Conservation (phyloP, 129 eudicot genomes). For the Mikania micrantha region DNA sequence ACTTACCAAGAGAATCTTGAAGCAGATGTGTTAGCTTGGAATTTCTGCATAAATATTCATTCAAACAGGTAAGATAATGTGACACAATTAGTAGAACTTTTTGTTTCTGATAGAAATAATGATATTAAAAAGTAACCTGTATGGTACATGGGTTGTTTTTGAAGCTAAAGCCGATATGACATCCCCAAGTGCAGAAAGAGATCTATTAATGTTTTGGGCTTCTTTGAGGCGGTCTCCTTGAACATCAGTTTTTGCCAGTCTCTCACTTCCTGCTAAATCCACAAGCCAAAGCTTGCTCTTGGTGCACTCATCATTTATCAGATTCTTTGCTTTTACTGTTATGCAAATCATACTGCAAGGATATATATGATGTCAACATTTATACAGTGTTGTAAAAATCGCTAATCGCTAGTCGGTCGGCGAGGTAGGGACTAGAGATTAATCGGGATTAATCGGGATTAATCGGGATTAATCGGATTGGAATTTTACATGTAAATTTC, state of each 20-base stretch:
- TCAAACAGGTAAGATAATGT: not conserved
- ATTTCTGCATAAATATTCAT: slow-evolving; percentile 22
- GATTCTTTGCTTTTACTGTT: slow-evolving; percentile 52
- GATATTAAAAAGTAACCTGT: slow-evolving; percentile 57
- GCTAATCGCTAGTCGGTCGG: too few species aligned
- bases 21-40: slow-evolving; percentile 42
- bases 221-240: slow-evolving; percentile 94
- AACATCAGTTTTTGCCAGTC: slow-evolving; percentile 78
- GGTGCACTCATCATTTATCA: slow-evolving; percentile 67
- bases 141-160: slow-evolving; percentile 82
- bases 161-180: slow-evolving; percentile 96
- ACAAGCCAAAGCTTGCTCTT: slow-evolving; percentile 96
- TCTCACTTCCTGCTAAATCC: slow-evolving; percentile 96
- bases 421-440: too few species aligned
- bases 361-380: not conserved
- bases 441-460: too few species aligned
- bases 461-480: too few species aligned
- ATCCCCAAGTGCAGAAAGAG: slow-evolving; percentile 95
- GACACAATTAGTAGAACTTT: not conserved
- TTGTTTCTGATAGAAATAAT: not conserved
- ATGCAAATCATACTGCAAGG: slow-evolving; percentile 35
- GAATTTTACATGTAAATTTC: too few species aligned
- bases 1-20: slow-evolving; percentile 38
- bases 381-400: too few species aligned
- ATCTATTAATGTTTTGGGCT: slow-evolving; percentile 86